Evolutionary conservation across 345 rosid species (phyloP).

Genomic region (Eucalyptus shirleyi): DNA sequence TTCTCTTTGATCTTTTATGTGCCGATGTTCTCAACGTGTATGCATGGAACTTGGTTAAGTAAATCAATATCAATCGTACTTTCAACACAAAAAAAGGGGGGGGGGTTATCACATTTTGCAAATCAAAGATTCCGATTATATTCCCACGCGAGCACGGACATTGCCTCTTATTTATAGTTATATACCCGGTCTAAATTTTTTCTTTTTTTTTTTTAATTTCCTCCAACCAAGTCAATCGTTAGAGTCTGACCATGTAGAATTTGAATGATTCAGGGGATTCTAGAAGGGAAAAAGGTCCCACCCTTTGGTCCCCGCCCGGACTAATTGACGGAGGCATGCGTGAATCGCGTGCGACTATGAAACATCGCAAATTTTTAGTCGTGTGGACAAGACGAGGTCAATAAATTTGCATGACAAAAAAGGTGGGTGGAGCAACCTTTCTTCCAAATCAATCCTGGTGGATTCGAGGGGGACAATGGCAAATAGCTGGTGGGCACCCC

Average conservation of each 20-base stretch:
- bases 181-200: background rate
- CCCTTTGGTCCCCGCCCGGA: background rate
- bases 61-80: too few species aligned
- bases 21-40: too few species aligned
- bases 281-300: background rate
- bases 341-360: background rate
- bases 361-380: background rate
- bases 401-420: background rate
- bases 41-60: too few species aligned
- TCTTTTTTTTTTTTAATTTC: background rate
- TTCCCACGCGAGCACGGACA: accelerated
- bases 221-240: background rate
- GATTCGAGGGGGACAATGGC: background rate
- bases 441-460: background rate
- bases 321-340: background rate
- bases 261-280: background rate
- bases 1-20: too few species aligned
- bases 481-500: background rate
- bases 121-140: background rate
- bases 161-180: background rate
- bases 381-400: background rate
- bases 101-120: background rate
- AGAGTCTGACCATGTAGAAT: background rate
- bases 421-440: background rate
- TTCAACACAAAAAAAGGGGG: too few species aligned